Percentiles rank a stretch among this genome's conserved stretches.
These are phyloP conservation scores for Cephaloascus albidus DNA, from an alignment of 805 yeast species.

Conservation along the genomic window DNA sequence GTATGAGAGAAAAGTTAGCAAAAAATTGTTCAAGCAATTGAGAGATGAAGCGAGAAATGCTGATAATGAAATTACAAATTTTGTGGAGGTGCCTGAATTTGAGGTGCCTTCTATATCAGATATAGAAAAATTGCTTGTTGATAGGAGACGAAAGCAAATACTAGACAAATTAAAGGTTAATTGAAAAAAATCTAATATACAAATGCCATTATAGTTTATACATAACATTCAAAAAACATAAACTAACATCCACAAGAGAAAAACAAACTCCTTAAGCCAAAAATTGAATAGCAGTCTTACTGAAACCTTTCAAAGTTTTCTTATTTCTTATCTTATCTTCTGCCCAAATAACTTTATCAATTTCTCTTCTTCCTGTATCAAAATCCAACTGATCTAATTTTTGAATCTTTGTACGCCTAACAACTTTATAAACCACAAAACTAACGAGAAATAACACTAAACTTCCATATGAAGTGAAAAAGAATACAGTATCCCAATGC, in stretches of 20 bases:
- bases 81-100: constrained; percentile 12
- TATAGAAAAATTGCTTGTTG: constrained; percentile 37
- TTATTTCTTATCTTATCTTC: constrained; percentile 13
- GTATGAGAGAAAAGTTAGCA: constrained; percentile 17
- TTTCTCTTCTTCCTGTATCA: constrained; percentile 34
- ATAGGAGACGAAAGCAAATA: constrained; percentile 32
- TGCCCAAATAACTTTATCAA: constrained; percentile 34
- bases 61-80: constrained; percentile 1
- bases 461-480: constrained; percentile 60
- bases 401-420: constrained; percentile 26
- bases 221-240: not conserved
- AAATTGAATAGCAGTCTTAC: not conserved
- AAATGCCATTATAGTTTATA: not conserved
- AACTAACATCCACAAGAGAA: not conserved
- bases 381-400: constrained; percentile 32
- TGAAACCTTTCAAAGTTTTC: not conserved
- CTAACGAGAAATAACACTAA: constrained; percentile 40
- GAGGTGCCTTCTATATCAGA: constrained; percentile 25
- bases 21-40: constrained; percentile 8
- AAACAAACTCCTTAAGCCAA: not conserved
- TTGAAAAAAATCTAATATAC: not conserved
- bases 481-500: constrained; percentile 51
- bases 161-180: constrained; percentile 18
- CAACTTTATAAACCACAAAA: constrained; percentile 33
- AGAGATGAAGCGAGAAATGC: constrained; percentile 2